These are phyloP conservation scores for Russula griseocarnosa DNA, from an alignment of 768 basidiomycete genomes.

Conservation along the genomic window DNA sequence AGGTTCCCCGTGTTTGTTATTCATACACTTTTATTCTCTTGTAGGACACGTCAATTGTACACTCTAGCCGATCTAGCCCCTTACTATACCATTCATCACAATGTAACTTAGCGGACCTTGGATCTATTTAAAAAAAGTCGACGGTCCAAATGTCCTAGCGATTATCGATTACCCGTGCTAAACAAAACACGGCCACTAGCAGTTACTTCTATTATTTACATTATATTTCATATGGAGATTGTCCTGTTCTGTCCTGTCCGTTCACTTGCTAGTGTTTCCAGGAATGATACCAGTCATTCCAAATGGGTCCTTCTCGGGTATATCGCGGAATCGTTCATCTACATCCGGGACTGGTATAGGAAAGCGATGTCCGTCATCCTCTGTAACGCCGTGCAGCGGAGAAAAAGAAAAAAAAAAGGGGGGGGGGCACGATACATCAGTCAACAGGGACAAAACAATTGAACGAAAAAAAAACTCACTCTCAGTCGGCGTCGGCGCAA, in stretches of 20 bases:
- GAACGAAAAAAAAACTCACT: slow-evolving; percentile 12
- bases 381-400: slow-evolving; percentile 3
- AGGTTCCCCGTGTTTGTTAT: too few relatives aligned
- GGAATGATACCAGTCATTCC: slow-evolving; percentile 4
- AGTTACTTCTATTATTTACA: slow-evolving; percentile 5
- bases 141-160: neutral
- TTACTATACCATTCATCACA: too few relatives aligned
- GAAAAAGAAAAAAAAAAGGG: neutral
- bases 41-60: neutral
- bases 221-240: neutral
- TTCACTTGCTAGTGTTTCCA: slow-evolving; percentile 4
- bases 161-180: neutral
- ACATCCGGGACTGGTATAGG: slow-evolving; percentile 26
- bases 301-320: slow-evolving; percentile 6
- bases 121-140: neutral
- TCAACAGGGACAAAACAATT: neutral
- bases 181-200: neutral
- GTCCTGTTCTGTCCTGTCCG: too few relatives aligned
- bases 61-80: neutral
- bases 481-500: slow-evolving; percentile 26
- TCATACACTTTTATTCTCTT: neutral
- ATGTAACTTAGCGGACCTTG: too few relatives aligned
- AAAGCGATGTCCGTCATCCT: slow-evolving; percentile 24
- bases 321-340: slow-evolving; percentile 22
- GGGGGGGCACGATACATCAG: neutral